phyloP scores from a whole-genome alignment of 75 land plant species.

The Cupressus sempervirens region DNA sequence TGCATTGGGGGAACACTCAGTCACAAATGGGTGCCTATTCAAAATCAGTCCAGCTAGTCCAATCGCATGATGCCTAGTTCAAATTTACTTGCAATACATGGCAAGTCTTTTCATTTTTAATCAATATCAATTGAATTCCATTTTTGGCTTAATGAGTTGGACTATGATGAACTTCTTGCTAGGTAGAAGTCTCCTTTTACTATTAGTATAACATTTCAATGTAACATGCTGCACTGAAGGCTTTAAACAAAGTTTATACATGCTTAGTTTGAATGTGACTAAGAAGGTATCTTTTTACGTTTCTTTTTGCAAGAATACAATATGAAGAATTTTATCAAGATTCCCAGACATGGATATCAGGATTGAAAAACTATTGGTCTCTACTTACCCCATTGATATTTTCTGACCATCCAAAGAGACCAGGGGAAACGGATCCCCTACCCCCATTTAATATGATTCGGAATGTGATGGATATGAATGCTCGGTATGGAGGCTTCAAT shows the following conservation, averaged over 20 bases:
- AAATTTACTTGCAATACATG: slow-evolving; percentile 40
- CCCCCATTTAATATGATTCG: too few species aligned
- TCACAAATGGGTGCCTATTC: slow-evolving; percentile 64
- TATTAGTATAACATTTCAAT: not conserved
- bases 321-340: slow-evolving; percentile 66
- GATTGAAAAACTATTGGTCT: slow-evolving; percentile 75
- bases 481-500: too few species aligned
- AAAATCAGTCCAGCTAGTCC: slow-evolving; percentile 51
- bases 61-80: slow-evolving; percentile 36
- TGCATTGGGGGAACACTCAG: slow-evolving; percentile 65
- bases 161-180: too few species aligned
- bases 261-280: not conserved
- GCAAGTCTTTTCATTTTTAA: slow-evolving; percentile 34
- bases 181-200: not conserved
- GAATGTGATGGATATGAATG: too few species aligned
- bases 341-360: slow-evolving; percentile 37
- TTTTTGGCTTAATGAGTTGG: too few species aligned
- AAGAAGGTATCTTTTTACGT: not conserved
- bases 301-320: slow-evolving; percentile 40
- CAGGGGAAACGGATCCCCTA: too few species aligned
- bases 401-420: too few species aligned
- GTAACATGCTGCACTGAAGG: not conserved
- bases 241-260: not conserved
- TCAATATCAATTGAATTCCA: too few species aligned
- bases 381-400: slow-evolving; percentile 84